Evolutionary conservation across 2,329 filamentous ascomycete genomes (phyloP).

Genomic region (Xylariaceae sp.): DNA sequence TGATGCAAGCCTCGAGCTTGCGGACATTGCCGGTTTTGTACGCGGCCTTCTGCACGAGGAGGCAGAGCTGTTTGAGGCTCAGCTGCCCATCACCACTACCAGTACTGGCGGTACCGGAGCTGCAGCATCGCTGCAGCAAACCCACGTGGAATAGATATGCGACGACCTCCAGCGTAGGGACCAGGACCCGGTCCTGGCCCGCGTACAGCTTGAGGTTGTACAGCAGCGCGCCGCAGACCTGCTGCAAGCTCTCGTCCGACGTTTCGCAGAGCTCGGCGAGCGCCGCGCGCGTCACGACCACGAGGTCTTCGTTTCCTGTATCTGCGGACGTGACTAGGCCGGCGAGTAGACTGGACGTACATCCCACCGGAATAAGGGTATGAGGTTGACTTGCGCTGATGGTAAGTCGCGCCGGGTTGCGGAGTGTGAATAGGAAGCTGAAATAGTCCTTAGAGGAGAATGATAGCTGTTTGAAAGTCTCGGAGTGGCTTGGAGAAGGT

Average conservation of each 20-base stretch:
- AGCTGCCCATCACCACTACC: slow-evolving; percentile 35
- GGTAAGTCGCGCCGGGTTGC: slow-evolving; percentile 45
- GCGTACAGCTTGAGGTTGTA: slow-evolving; percentile 59
- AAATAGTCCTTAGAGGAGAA: slow-evolving; percentile 69
- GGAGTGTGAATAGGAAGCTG: slow-evolving; percentile 55
- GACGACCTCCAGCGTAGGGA: slow-evolving; percentile 78
- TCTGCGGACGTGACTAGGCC: slow-evolving; percentile 77
- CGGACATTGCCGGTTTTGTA: slow-evolving; percentile 83
- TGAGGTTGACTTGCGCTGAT: slow-evolving; percentile 46
- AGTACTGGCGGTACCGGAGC: not conserved
- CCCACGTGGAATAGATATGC: slow-evolving; percentile 76
- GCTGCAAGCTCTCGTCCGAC: slow-evolving; percentile 47
- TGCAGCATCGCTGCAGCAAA: slow-evolving; percentile 48
- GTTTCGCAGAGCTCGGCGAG: slow-evolving; percentile 61
- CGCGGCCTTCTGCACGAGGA: slow-evolving; percentile 76
- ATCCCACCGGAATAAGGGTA: slow-evolving; percentile 41
- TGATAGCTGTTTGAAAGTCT: slow-evolving; percentile 46
- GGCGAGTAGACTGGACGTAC: slow-evolving; percentile 63
- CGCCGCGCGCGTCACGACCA: slow-evolving; percentile 71
- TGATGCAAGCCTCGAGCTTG: slow-evolving; percentile 80
- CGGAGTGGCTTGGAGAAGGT: slow-evolving; percentile 43
- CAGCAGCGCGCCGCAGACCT: slow-evolving; percentile 58
- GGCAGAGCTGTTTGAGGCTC: slow-evolving; percentile 65
- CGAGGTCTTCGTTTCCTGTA: slow-evolving; percentile 76
- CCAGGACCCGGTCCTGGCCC: slow-evolving; percentile 70